These are phyloP conservation scores for Tulasnella sp. DNA, from an alignment of 768 basidiomycete genomes.

Conservation along the genomic window DNA sequence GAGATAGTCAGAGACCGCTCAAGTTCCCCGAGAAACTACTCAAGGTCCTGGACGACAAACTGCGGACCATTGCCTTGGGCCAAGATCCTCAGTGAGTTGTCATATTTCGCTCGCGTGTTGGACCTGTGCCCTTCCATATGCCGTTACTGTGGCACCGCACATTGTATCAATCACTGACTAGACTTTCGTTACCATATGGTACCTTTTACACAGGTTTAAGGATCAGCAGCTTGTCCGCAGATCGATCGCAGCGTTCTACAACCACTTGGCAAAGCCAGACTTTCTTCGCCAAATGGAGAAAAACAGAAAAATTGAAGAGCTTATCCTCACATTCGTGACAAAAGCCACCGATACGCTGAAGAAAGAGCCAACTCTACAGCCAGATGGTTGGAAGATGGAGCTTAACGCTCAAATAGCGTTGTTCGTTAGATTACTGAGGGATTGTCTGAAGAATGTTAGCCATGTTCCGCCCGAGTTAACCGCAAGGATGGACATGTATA, in stretches of 20 bases:
- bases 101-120: too few relatives aligned
- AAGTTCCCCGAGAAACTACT: slow-evolving; percentile 91
- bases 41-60: slow-evolving; percentile 76
- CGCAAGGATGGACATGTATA: slow-evolving; percentile 70
- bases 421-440: slow-evolving; percentile 76
- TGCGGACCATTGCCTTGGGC: slow-evolving; percentile 89
- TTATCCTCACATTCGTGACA: slow-evolving; percentile 91
- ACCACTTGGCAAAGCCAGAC: slow-evolving; percentile 69
- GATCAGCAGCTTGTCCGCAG: slow-evolving; percentile 82
- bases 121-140: too few relatives aligned
- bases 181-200: slow-evolving; percentile 12
- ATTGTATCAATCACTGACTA: slow-evolving; percentile 3
- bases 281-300: slow-evolving; percentile 90
- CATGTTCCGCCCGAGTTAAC: slow-evolving; percentile 77
- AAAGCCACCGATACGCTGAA: slow-evolving; percentile 75
- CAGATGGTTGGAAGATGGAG: slow-evolving; percentile 83
- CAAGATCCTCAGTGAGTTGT: slow-evolving; percentile 76
- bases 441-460: slow-evolving; percentile 56
- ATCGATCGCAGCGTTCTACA: slow-evolving; percentile 87
- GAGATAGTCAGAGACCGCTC: slow-evolving; percentile 69
- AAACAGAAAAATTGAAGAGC: slow-evolving; percentile 92
- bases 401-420: slow-evolving; percentile 83
- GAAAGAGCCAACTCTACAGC: slow-evolving; percentile 70
- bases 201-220: slow-evolving; percentile 59
- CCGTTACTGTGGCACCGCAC: background rate